These are phyloP conservation scores for Didymella exigua DNA, from an alignment of 2,329 filamentous ascomycete species.

Conservation along the genomic window DNA sequence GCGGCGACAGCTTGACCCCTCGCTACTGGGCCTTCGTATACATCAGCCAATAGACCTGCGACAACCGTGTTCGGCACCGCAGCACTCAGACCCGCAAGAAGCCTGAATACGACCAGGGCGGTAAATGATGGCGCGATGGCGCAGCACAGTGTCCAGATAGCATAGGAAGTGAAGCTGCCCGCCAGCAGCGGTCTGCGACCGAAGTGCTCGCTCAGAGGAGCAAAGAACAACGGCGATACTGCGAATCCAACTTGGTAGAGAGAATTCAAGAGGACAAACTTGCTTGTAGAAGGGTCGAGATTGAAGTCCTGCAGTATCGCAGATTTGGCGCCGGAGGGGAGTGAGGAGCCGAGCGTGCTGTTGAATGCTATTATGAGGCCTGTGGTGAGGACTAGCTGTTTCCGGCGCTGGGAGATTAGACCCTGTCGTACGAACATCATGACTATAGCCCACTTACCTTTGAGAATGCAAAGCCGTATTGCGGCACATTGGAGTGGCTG, in stretches of 20 bases:
- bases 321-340: constrained; percentile 67
- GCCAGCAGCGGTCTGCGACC: constrained; percentile 53
- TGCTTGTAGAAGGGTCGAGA: constrained; percentile 50
- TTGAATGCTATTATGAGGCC: constrained; percentile 19
- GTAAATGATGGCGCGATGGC: constrained; percentile 49
- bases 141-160: constrained; percentile 49
- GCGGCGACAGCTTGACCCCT: constrained; percentile 65
- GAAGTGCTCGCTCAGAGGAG: constrained; percentile 49
- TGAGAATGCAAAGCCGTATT: constrained; percentile 5
- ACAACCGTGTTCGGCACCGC: constrained; percentile 61
- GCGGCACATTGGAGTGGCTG: neutral
- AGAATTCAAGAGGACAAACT: constrained; percentile 50
- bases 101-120: constrained; percentile 47
- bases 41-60: constrained; percentile 65
- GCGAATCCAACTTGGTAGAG: constrained; percentile 52
- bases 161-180: constrained; percentile 52
- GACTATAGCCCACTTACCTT: neutral
- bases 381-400: constrained; percentile 11
- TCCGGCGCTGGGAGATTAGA: neutral
- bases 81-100: constrained; percentile 47
- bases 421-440: neutral
- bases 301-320: constrained; percentile 60
- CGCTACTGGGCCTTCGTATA: constrained; percentile 60
- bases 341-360: constrained; percentile 42
- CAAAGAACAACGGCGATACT: constrained; percentile 46